phyloP scores from a whole-genome alignment of 805 yeast species.

The Candida quercuum region DNA sequence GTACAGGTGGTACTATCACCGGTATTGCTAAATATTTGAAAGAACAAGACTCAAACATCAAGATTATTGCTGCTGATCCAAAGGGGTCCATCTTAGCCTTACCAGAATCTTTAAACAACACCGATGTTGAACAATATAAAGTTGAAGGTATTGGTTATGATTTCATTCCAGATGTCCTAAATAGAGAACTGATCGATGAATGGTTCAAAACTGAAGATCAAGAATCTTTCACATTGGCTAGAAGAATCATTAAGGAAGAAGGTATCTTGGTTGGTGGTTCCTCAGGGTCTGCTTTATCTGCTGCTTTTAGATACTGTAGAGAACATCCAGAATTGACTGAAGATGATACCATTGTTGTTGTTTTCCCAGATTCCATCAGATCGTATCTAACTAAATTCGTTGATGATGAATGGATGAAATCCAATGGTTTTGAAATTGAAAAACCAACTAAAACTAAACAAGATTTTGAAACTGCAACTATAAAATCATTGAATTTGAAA shows the following conservation, averaged over 20 bases:
- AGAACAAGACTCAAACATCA: conserved; percentile 57
- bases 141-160: conserved; percentile 93
- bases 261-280: conserved; percentile 90
- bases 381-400: conserved; percentile 84
- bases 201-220: conserved; percentile 88
- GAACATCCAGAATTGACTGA: conserved; percentile 57
- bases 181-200: conserved; percentile 58
- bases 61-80: conserved; percentile 80
- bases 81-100: conserved; percentile 78
- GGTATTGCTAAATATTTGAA: conserved; percentile 78
- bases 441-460: conserved; percentile 38
- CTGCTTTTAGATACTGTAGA: conserved; percentile 64
- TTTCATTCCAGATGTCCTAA: conserved; percentile 76
- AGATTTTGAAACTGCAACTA: conserved; percentile 49
- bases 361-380: conserved; percentile 83
- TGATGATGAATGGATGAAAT: conserved; percentile 87
- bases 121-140: conserved; percentile 52
- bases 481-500: conserved; percentile 64
- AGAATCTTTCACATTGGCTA: conserved; percentile 72
- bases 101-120: conserved; percentile 65
- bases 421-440: conserved; percentile 62
- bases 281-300: conserved; percentile 78
- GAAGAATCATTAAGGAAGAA: conserved; percentile 78
- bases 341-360: conserved; percentile 70
- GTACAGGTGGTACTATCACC: conserved; percentile 88